Base-by-base conservation (phyloP, 495 filamentous ascomycete genomes). In the Halenospora varia region DNA sequence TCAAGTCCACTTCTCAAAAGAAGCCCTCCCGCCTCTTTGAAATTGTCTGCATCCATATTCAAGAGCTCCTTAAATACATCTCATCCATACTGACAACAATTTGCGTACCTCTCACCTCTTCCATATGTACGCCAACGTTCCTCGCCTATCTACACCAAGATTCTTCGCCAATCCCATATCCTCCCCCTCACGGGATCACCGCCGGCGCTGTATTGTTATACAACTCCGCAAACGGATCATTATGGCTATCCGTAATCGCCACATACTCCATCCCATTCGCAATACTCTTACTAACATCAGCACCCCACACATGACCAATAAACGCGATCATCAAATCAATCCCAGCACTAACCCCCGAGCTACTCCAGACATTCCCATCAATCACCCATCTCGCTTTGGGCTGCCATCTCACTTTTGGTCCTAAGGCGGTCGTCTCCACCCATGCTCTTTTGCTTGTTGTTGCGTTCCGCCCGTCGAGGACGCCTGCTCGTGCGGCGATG, bases 351-450 rank as follows among this genome's bases (percentile, higher is more conserved):
- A 87, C 69, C 40, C 83, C 86, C 0, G 82, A 81, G 0, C 75
- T 75, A 10, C 82, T 87, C 86, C 86, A 90, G 0, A 88, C 61
- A 61, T 86, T 85, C 17, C 84, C 86, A 69, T 87, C 84, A 3
- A 66, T 60, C 0, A 84, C 79, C 87, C 86, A 89, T 51, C 87
- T 68, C 19, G 87, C 87, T 25, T 69, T 68, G 2, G 76, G 66
- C 2, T 87, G 71, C 87, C 86, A 90, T 0, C 76, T 53, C 18
- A 83, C 78, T 13, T 75, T 72, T 0, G 71, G 63, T 3, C 58
- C 29, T 15, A 55, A 26, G 10, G 0, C 77, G 68, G 20, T 75
- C 0, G 68, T 71, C 44, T 63, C 29, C 17, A 51, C 60, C 75
- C 73, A 80, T 1, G 65, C 61, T 42, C 48, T 48, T 59, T 83